phyloP scores from a whole-genome alignment of 1,284 basidiomycete species.

The Leccinum huronense region DNA sequence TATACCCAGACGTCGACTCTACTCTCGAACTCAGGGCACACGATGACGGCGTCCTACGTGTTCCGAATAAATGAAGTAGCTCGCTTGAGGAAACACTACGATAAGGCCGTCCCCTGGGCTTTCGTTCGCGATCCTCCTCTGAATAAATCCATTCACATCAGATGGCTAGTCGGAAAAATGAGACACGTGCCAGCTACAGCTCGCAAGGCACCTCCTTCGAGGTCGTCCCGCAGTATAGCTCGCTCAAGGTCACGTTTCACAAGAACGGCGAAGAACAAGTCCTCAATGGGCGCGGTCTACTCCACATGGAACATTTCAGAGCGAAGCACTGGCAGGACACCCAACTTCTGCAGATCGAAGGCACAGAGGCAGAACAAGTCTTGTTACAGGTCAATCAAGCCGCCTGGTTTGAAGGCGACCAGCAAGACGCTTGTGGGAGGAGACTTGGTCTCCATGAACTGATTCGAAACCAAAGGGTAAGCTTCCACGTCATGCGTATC shows the following conservation, averaged over 20 bases:
- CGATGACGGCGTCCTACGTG: conserved; percentile 79
- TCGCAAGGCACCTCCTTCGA: conserved; percentile 59
- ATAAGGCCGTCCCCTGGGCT: conserved; percentile 88
- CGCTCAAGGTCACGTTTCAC: conserved; percentile 70
- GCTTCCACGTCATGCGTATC: conserved; percentile 4
- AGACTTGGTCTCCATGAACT: conserved; percentile 81
- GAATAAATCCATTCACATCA: conserved; percentile 43
- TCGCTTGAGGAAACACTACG: conserved; percentile 77
- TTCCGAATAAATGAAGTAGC: conserved; percentile 82
- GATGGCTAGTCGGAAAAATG: conserved; percentile 64
- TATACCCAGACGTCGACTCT: conserved; percentile 84
- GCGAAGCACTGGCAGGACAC: conserved; percentile 45
- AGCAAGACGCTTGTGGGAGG: conserved; percentile 88
- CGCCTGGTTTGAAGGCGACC: conserved; percentile 86
- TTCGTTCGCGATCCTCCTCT: conserved; percentile 67
- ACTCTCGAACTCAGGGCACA: conserved; percentile 79
- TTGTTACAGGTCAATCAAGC: conserved; percentile 58
- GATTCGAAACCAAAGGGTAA: conserved; percentile 95
- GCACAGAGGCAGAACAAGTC: conserved; percentile 46
- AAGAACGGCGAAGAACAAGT: conserved; percentile 80
- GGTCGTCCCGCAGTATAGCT: conserved; percentile 68
- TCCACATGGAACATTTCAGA: conserved; percentile 99
- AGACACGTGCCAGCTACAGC: conserved; percentile 58
- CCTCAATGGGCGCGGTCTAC: conserved; percentile 84
- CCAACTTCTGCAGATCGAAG: conserved; percentile 40